Evolutionary conservation across 805 yeast genomes (phyloP).

Genomic region (Maudiozyma serrabonitensis): DNA sequence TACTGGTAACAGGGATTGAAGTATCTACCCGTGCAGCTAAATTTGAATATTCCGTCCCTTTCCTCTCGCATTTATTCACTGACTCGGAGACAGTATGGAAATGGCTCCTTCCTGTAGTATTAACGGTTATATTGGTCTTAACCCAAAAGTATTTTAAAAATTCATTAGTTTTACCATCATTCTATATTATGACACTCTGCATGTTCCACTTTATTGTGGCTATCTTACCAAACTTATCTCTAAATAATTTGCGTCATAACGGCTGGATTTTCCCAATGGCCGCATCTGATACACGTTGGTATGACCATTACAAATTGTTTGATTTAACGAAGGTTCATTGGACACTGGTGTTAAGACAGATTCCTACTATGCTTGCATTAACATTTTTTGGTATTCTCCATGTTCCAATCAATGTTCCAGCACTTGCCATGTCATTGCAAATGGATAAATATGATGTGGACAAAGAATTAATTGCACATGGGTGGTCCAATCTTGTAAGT

Average conservation of each 20-base stretch:
- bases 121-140: conserved; percentile 52
- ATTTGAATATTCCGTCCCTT: conserved; percentile 50
- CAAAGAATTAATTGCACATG: conserved; percentile 90
- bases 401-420: conserved; percentile 97
- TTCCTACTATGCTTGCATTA: conserved; percentile 91
- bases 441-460: conserved; percentile 82
- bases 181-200: conserved; percentile 61
- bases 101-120: conserved; percentile 60
- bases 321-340: conserved; percentile 66
- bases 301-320: conserved; percentile 66
- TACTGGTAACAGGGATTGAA: conserved; percentile 82
- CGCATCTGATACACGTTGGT: conserved; percentile 76
- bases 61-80: conserved; percentile 38
- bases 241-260: conserved; percentile 49
- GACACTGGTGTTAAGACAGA: conserved; percentile 51
- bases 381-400: conserved; percentile 94
- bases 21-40: conserved; percentile 78
- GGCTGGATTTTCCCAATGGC: conserved; percentile 74
- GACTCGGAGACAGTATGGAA: conserved; percentile 36
- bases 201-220: conserved; percentile 61
- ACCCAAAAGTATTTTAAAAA: conserved; percentile 54
- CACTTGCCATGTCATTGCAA: conserved; percentile 81
- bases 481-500: conserved; percentile 76
- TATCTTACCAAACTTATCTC: conserved; percentile 53
- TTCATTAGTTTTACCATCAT: conserved; percentile 71